Percentiles rank a stretch among this genome's conserved stretches.
These are phyloP conservation scores for Arachnomyces sp. DNA, from an alignment of 2,329 filamentous ascomycete species.

Conservation along the genomic window DNA sequence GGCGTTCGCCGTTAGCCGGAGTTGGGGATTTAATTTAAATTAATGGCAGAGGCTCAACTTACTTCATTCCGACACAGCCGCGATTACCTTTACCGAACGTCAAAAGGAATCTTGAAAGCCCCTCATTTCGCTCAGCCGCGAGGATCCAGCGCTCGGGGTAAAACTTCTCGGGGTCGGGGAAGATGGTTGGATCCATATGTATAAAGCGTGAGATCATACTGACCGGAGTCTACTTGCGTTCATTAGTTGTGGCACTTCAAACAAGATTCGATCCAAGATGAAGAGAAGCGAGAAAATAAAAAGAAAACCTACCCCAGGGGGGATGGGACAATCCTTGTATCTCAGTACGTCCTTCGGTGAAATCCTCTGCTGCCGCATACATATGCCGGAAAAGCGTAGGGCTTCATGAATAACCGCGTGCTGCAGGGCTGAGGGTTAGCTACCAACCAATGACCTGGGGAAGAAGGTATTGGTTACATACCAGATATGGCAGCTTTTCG, in stretches of 20 bases:
- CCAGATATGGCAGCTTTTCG: slow-evolving; percentile 11
- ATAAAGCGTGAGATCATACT: slow-evolving; percentile 15
- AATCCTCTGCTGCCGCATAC: slow-evolving; percentile 12
- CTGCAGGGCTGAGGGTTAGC: too few species aligned
- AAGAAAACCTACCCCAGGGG: slow-evolving; percentile 13
- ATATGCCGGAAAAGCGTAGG: slow-evolving; percentile 23
- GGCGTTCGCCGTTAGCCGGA: too few species aligned
- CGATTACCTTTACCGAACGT: slow-evolving; percentile 16
- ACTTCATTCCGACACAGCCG: slow-evolving; percentile 16
- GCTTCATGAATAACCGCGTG: slow-evolving; percentile 28
- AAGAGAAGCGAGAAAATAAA: too few species aligned
- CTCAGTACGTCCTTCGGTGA: slow-evolving; percentile 8
- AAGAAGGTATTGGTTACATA: slow-evolving; percentile 20
- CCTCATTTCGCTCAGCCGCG: slow-evolving; percentile 7
- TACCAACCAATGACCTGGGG: slow-evolving; percentile 31
- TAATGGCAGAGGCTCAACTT: too few species aligned
- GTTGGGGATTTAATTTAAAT: too few species aligned
- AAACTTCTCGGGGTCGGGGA: slow-evolving; percentile 15
- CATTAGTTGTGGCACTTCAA: too few species aligned
- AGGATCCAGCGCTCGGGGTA: slow-evolving; percentile 19
- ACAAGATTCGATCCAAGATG: too few species aligned
- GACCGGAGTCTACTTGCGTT: slow-evolving; percentile 13
- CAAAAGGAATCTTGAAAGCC: slow-evolving; percentile 15
- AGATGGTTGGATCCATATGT: slow-evolving; percentile 16
- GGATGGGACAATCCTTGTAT: slow-evolving; percentile 12